These are phyloP conservation scores for Adenanthera pavonina DNA, from an alignment of 306 rosid species.

Conservation along the genomic window DNA sequence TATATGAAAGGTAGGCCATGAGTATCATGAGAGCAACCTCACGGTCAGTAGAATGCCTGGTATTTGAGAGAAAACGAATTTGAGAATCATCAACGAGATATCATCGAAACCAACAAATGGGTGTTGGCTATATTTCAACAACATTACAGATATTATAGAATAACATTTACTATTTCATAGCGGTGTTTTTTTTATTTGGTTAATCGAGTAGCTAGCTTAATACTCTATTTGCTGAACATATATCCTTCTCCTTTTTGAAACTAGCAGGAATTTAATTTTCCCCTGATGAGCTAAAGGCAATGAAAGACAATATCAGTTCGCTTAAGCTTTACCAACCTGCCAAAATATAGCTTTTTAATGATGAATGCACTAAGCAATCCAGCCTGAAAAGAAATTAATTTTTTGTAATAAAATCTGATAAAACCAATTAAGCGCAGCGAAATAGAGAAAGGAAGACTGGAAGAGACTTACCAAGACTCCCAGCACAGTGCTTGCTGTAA, in stretches of 20 bases:
- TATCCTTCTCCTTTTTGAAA: conserved; percentile 3
- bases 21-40: conserved; percentile 98
- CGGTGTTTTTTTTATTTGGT: background rate
- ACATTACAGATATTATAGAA: background rate
- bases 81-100: conserved; percentile 23
- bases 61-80: conserved; percentile 29
- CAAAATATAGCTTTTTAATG: conserved; percentile 82
- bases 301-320: background rate
- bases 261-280: background rate
- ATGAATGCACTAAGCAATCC: conserved; percentile 85
- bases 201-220: background rate
- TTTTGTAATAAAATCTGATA: background rate
- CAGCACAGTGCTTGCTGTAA: conserved; percentile 73
- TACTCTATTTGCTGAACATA: background rate
- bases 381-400: conserved; percentile 57
- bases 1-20: conserved; percentile 95
- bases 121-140: background rate
- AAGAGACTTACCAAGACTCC: conserved; percentile 72
- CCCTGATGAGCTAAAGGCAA: background rate
- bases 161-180: conserved; percentile 8
- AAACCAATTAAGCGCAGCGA: conserved; percentile 15
- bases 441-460: background rate
- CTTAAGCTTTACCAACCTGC: conserved; percentile 67
- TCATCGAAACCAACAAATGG: conserved; percentile 5
- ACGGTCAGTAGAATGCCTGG: conserved; percentile 91